phyloP scores from a whole-genome alignment of 495 filamentous ascomycete genomes.

The Apiosordaria backusii region DNA sequence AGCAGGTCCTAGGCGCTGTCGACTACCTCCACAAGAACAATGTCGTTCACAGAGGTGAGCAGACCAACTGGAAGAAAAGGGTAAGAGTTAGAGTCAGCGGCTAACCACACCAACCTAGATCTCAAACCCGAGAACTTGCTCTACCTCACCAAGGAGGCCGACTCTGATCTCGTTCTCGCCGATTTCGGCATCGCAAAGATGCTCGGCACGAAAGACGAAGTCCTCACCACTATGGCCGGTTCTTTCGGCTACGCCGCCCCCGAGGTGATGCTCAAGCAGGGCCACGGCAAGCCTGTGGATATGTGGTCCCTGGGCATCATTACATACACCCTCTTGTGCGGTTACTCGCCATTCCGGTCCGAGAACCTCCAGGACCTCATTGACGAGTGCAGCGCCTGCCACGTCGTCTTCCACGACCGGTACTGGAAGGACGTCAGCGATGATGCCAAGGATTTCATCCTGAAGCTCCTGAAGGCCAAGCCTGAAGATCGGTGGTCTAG shows the following conservation, averaged over 20 bases:
- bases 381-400: constrained; percentile 85
- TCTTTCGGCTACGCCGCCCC: constrained; percentile 98
- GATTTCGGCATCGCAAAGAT: constrained; percentile 99
- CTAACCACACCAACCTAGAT: constrained; percentile 50
- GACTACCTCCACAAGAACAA: constrained; percentile 93
- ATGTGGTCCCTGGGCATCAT: constrained; percentile 99
- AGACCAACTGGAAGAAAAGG: neutral
- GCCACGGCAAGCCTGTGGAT: constrained; percentile 98
- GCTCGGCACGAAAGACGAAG: constrained; percentile 83
- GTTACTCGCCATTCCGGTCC: constrained; percentile 95
- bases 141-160: constrained; percentile 71
- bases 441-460: constrained; percentile 95
- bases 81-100: neutral
- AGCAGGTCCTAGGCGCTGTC: constrained; percentile 91
- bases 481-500: constrained; percentile 76
- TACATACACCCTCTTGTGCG: constrained; percentile 98
- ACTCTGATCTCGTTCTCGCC: constrained; percentile 86
- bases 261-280: constrained; percentile 96
- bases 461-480: constrained; percentile 71
- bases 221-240: constrained; percentile 96
- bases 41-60: constrained; percentile 88
- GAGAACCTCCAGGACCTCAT: constrained; percentile 92
- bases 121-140: constrained; percentile 98
- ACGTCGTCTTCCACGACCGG: constrained; percentile 93
- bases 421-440: constrained; percentile 98